phyloP scores from a whole-genome alignment of 805 yeast genomes.

The Hanseniaspora clermontiae region DNA sequence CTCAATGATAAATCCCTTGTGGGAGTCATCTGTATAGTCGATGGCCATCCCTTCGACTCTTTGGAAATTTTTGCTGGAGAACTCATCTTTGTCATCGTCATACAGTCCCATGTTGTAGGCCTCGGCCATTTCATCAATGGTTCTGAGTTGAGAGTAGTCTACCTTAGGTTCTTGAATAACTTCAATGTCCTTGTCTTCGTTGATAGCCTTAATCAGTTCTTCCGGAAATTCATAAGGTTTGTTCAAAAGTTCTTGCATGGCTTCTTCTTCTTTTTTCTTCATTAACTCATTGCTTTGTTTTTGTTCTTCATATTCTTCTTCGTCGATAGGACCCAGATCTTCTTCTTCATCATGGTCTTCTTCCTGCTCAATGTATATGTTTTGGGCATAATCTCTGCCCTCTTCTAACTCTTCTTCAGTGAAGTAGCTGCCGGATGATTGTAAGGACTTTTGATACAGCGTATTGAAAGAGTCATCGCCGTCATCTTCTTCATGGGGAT shows the following conservation, averaged over 20 bases:
- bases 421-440: not conserved
- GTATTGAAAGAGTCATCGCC: constrained; percentile 8
- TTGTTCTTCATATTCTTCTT: constrained; percentile 4
- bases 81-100: constrained; percentile 46
- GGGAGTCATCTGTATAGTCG: constrained; percentile 7
- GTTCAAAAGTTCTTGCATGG: not conserved
- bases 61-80: constrained; percentile 15
- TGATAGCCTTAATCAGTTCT: constrained; percentile 7
- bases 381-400: not conserved
- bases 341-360: constrained; percentile 4
- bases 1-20: constrained; percentile 37
- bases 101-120: constrained; percentile 49
- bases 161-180: constrained; percentile 21
- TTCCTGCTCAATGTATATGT: constrained; percentile 4
- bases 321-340: constrained; percentile 11
- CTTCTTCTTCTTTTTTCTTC: not conserved
- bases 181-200: constrained; percentile 11
- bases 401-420: constrained; percentile 8
- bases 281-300: not conserved
- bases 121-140: constrained; percentile 45
- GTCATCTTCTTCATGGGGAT: not conserved
- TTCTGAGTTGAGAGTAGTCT: constrained; percentile 34
- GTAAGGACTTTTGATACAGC: not conserved
- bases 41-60: constrained; percentile 6
- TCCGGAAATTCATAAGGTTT: constrained; percentile 5